A percentile compares a stretch with the other conserved stretches of the same genome.
Conservation (phyloP, 2,329 filamentous ascomycete genomes). For the Aspergillus amoenus region DNA sequence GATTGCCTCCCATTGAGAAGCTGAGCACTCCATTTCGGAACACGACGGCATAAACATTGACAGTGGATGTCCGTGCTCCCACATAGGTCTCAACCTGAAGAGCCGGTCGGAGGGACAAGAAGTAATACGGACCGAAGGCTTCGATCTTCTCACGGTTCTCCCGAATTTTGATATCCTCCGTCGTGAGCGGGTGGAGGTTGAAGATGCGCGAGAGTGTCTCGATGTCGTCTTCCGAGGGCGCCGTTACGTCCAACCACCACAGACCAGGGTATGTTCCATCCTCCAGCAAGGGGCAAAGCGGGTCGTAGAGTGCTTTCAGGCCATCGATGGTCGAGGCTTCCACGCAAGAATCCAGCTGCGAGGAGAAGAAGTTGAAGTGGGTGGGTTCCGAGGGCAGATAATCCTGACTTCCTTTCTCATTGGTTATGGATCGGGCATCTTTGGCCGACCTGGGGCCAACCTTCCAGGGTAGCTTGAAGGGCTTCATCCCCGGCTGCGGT, state of each 20-base stretch:
- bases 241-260: conserved; percentile 96
- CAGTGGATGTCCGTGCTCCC: conserved; percentile 78
- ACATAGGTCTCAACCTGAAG: conserved; percentile 71
- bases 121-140: conserved; percentile 94
- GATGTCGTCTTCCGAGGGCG: conserved; percentile 83
- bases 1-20: conserved; percentile 82
- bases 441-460: conserved; percentile 35
- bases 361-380: conserved; percentile 86
- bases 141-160: conserved; percentile 96
- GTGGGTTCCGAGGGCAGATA: conserved; percentile 52
- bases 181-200: conserved; percentile 88
- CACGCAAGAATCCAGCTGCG: conserved; percentile 83
- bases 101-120: conserved; percentile 90
- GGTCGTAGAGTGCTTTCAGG: conserved; percentile 78
- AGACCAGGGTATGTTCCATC: conserved; percentile 64
- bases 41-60: conserved; percentile 91
- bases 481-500: conserved; percentile 7
- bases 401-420: conserved; percentile 2
- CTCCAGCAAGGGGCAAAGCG: conserved; percentile 62
- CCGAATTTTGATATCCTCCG: conserved; percentile 89
- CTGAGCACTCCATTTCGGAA: conserved; percentile 90
- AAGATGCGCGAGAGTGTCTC: conserved; percentile 85
- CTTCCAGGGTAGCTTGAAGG: conserved; percentile 3
- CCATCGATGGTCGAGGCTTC: conserved; percentile 81
- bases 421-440: background rate